Base-by-base conservation (phyloP, 2,329 filamentous ascomycete species). In the Trichoderma endophyticum region DNA sequence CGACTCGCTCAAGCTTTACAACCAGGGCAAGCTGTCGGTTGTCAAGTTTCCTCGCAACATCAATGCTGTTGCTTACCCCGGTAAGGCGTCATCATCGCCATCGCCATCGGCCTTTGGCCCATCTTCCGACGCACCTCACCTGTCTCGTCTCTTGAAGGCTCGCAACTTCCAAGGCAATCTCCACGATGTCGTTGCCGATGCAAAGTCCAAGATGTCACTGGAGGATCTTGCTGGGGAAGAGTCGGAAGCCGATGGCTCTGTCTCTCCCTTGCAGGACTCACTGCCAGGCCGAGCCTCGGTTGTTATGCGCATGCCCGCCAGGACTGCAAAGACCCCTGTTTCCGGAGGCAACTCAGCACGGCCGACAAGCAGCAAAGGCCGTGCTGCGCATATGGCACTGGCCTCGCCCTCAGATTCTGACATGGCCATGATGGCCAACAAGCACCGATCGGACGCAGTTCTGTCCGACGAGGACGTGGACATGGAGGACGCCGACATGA, bases 71-170 rank as follows among this genome's bases (percentile, higher is more conserved):
- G 24, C 70, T 26, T 67, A 57, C 56, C 71, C 63, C 34, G 43
- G 69, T 70, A 61, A 72, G 59, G 57, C 36, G n/a, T 39, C 71
- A 18, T 18, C 28, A 34, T 34, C 28, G 9, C 9, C 56, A 15
- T 32, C 63, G 6, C 2, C 28, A n/a, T 34, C 28, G 9, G 39
- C 21, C 39, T 70, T 62, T 54, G 66, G 66, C 39, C 39, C 51
- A 6, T 89, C 90, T 77, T 82, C 86, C 70, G 86, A 88, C 39
- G 88, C 89, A 18, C 92, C 92, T 15, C 86, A 92, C 80, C 84
- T 95, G 24, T 93, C 92, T 34, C 86, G 86, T 54, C 81, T 93
- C 61, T 84, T 94, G 81, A 84, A 88, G 75, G 86, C 83, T 74
- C 87, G 86, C 77, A 90, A 91, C 39, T 87, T 92, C 75, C 82